Conservation (phyloP, 192 early-diverging fungal species). For the Coemansia sp. region DNA sequence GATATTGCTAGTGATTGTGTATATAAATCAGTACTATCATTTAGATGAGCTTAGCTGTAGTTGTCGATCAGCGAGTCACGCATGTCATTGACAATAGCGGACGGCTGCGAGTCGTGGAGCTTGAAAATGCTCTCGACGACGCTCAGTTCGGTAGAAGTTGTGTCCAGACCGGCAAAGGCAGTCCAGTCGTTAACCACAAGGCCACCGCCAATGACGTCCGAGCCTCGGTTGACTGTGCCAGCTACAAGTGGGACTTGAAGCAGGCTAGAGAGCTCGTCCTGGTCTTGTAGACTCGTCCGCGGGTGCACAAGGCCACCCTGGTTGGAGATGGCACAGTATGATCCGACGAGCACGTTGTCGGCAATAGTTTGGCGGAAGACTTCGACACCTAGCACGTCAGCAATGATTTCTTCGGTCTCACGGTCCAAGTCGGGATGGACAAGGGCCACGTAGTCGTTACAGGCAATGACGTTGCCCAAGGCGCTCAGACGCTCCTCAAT, state of each 20-base stretch:
- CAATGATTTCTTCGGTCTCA: slow-evolving; percentile 99
- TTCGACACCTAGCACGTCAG: slow-evolving; percentile 96
- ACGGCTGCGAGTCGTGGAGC: slow-evolving; percentile 89
- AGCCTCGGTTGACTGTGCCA: slow-evolving; percentile 98
- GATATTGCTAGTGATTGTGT: neutral
- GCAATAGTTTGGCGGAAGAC: slow-evolving; percentile 99
- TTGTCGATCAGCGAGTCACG: slow-evolving; percentile 92
- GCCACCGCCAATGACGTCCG: slow-evolving; percentile 95
- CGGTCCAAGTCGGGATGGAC: slow-evolving; percentile 98
- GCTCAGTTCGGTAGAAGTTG: slow-evolving; percentile 93
- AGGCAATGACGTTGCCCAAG: slow-evolving; percentile 98
- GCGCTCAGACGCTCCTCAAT: slow-evolving; percentile 98
- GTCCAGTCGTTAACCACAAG: slow-evolving; percentile 98
- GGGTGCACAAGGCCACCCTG: slow-evolving; percentile 98
- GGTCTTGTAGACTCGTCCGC: slow-evolving; percentile 92
- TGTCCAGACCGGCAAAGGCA: slow-evolving; percentile 97
- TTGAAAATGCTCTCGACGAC: slow-evolving; percentile 99
- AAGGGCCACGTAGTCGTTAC: slow-evolving; percentile 98
- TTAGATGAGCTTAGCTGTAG: slow-evolving; percentile 60
- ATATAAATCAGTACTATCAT: neutral
- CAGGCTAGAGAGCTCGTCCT: slow-evolving; percentile 96
- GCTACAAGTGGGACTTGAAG: slow-evolving; percentile 98
- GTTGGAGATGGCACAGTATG: slow-evolving; percentile 95
- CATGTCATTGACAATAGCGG: slow-evolving; percentile 91
- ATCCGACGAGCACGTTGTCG: slow-evolving; percentile 95